Base-by-base conservation (phyloP, 805 yeast genomes). In the Starmerella apicola region DNA sequence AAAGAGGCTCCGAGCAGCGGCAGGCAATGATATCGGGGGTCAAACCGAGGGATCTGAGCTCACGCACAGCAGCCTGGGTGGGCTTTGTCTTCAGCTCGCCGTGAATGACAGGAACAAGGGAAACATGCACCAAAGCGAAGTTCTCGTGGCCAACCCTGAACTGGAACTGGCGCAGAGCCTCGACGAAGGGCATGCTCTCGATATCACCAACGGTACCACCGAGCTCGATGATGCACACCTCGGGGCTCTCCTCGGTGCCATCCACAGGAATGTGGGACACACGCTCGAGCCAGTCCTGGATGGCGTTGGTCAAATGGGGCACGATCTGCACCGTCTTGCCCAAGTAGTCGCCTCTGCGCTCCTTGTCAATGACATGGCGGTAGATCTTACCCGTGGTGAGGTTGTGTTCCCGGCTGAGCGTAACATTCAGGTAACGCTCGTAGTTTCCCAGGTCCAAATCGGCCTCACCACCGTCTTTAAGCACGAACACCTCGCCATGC, bases 121-220 rank as follows among this genome's bases (percentile, higher is more conserved):
- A 88, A 36, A 91, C 99, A 55, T 91, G 99, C 55, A 88, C 83
- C 59, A 91, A 71, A 16, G 96, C 94, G 64, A 91, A 91, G 65
- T 83, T 91, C 50, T 84, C 95, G 42, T 69, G 66, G 16, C 97
- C 97, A 45, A 88, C 97, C 59, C 95, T 77, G 67, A 91, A 91
- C 69, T 91, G 98, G 67, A 91, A 91, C 66, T 91, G 99, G 70
- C 99, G 81, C 49, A 91, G 74, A 20, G 99, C 99, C 68, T 91
- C 99, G 41, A 91, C 96, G 52, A 91, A 91, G 21, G 99, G 98
- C 39, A 97, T 98, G 58, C 88, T 76, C 68, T 91, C 99, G 56
- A 91, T 91, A 61, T 91, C 99, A 59, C 99, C 99, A 44, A 91
- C 98, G 23, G 99, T 91, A 61, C 99, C 99, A 61, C 99, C 99